Base-by-base conservation (phyloP, 2,329 filamentous ascomycete genomes). In the Aspergillus phoenicis region DNA sequence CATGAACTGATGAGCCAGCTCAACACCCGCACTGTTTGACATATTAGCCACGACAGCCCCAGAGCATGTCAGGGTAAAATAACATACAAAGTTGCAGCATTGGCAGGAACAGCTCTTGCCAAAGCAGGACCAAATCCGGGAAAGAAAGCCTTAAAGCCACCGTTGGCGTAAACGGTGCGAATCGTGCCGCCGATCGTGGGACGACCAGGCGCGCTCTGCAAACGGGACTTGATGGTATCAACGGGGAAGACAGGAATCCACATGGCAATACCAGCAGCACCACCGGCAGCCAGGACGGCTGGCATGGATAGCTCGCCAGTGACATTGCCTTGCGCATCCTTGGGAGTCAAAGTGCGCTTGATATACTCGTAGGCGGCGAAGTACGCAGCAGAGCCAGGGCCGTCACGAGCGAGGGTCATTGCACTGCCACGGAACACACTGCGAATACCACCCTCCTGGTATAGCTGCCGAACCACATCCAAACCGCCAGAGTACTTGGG, bases 231-330 rank as follows among this genome's bases (percentile, higher is more conserved):
- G 80, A 99, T 89, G 0, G 95, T 99, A 74, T 99, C 95, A 66
- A 99, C 85, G 22, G 95, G 95, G 85, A 99, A 99, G 45, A 99
- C 93, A 57, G 95, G 93, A 68, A 97, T 95, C 95, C 95, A 99
- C 95, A 99, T 99, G 64, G 95, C 95, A 26, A 99, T 87, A 73
- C 95, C 95, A 0, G 95, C 95, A 4, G 89, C 91, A 64, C 91
- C 95, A 70, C 95, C 95, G 2, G 95, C 95, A 28, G 87, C 85
- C 70, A 93, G 91, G 60, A 99, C 85, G 10, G 95, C 95, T 2
- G 86, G 81, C 64, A 99, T 82, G 71, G 90, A 94, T 60, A 98
- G 80, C 69, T 95, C 83, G 45, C 93, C 93, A 4, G 83, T 86
- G 2, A 90, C 85, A 72, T 89, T 87, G 24, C 91, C 92, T 17